Evolutionary conservation across 345 rosid genomes (phyloP), one percentile per base, ranked within the genome.

Genomic region (Eutrema japonicum): DNA sequence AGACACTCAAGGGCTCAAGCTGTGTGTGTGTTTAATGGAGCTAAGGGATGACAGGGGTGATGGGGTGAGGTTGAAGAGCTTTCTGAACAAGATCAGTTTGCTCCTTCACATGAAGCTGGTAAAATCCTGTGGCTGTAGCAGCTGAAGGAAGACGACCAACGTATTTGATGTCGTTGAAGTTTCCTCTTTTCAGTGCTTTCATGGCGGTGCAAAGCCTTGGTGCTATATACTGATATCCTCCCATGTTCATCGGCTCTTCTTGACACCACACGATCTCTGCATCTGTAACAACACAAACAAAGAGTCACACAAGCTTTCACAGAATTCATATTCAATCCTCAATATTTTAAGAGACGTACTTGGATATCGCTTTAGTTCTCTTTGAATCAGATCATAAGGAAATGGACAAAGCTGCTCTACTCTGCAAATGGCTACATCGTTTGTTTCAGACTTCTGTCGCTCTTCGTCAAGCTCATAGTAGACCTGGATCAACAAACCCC

Each of bases 221-320:
- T 37, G 79, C 77, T 22, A 85, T 70, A 61, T 90, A 88, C 57
- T 4, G 76, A 50, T 79, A 90, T 40, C 82, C 88, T 53, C 93
- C 96, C 93, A 90, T 90, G 87, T 87, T 89, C 96, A 89, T 89
- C 14, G 93, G 91, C 79, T 89, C 96, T 76, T 89, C 96, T 80
- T 89, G 96, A 83, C 93, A 86, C 96, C 96, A 87, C 32, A 87
- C 87, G 0, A 89, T 74, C 87, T 87, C 91, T 0, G 96, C 89
- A 70, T 86, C 92, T 75, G 73, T 67, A 16, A 16, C 27, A 59
- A 29, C 2, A 61, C 4, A 52, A 16, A 51, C 33, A 40, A 3
- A 41, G 45, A 41, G 35, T 10, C 26, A 73, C 55, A 64, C 64
- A 52, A 40, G 11, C 6, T 58, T 71, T 49, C 68, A 49, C 13